These are phyloP conservation scores for Fomitopsis pulvina DNA, from an alignment of 768 basidiomycete species.

Conservation along the genomic window DNA sequence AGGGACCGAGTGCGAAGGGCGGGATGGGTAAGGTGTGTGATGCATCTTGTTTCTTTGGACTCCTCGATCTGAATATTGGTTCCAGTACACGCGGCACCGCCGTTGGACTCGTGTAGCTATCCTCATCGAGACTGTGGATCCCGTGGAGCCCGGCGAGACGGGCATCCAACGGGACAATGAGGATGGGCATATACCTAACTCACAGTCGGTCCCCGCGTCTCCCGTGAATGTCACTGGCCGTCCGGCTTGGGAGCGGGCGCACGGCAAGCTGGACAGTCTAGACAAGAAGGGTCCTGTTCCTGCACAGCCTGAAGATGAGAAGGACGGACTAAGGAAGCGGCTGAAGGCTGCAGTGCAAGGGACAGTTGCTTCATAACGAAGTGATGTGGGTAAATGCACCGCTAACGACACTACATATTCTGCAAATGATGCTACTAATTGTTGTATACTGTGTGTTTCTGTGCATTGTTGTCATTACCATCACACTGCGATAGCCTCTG, in stretches of 20 bases:
- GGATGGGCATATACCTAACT: not conserved
- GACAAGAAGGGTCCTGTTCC: not conserved
- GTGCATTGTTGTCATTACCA: no score
- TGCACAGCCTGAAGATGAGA: conserved; percentile 8
- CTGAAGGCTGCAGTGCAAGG: conserved; percentile 21
- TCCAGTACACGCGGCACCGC: conserved; percentile 75
- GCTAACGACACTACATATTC: no score
- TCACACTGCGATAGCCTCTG: no score
- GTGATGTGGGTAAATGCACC: no score
- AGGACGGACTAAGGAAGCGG: conserved; percentile 17
- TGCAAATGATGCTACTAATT: no score
- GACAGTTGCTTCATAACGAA: conserved; percentile 3
- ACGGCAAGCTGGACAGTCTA: not conserved
- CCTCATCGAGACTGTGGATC: conserved; percentile 65
- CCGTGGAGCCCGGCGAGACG: conserved; percentile 30
- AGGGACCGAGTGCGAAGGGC: conserved; percentile 62
- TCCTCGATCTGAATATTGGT: not conserved
- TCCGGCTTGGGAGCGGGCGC: not conserved
- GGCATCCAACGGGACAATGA: conserved; percentile 19
- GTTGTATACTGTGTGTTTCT: no score
- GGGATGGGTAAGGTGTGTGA: conserved; percentile 74
- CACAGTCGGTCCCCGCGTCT: not conserved
- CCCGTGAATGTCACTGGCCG: not conserved
- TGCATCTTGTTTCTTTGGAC: not conserved
- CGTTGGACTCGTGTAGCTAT: conserved; percentile 84